Evolutionary conservation across 1,284 basidiomycete species (phyloP), one percentile per base, ranked within the genome.

Genomic region (Spongiforma sp.): DNA sequence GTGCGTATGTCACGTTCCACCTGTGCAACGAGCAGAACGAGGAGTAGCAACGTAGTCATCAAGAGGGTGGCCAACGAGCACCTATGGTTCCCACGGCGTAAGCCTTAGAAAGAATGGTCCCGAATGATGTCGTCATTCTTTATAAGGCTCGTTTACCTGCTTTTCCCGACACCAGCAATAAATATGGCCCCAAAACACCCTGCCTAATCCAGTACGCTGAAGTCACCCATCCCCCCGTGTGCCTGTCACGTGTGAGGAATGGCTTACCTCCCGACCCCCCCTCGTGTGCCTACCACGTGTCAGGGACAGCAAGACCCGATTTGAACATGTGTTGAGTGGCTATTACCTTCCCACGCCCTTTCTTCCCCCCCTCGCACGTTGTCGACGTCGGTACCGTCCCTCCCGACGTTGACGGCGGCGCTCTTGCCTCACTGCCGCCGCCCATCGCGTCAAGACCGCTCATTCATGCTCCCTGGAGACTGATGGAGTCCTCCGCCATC

Each of bases 1-100:
- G 96, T 85, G 24, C 94, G 88, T 59, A 96, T 94, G 69, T 94
- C 93, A 52, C 94, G 85, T 73, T 95, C 93, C 9, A 85, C 81
- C 0, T 93, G 94, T 3, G 91, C 90, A 36, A 91, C 87, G 19
- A 96, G 85, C 4, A 96, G 80, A 34, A 84, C 82, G 4, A 94
- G 94, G 0, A 96, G 84, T n/a, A n/a, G n/a, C n/a, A n/a, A n/a
- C n/a, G n/a, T n/a, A n/a, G n/a, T n/a, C n/a, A n/a, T n/a, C 1
- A 96, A 17, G 36, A 37, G 21, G 28, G 83, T 89, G n/a, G 89
- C 86, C 50, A 91, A 75, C 1, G 89, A 85, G 39, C 43, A 46
- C 43, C 43, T 46, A 46, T 21, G 8, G 10, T 46, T 46, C n/a
- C 43, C 43, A 46, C n/a, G 43, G 26, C n/a, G n/a, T 46, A 46